These are phyloP conservation scores for Monotropa hypopitys DNA, from an alignment of 179 eudicot species.

Conservation along the genomic window DNA sequence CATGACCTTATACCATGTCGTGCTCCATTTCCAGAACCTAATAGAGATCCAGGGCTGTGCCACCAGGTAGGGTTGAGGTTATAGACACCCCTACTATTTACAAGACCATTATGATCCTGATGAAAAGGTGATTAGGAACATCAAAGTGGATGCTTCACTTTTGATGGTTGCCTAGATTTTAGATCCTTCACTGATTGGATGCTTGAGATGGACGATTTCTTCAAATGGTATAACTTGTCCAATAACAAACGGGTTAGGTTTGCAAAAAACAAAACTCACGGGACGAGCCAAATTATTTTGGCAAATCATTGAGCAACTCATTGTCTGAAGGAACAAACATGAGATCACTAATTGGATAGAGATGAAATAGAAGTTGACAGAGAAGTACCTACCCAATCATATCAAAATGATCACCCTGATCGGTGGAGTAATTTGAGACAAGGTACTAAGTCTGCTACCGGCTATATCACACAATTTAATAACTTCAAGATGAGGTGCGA, in stretches of 20 bases:
- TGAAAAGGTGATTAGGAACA: background rate
- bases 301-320: background rate
- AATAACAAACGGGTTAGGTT: background rate
- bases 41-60: too few species aligned
- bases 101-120: too few species aligned
- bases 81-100: too few species aligned
- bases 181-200: background rate
- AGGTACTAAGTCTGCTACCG: background rate
- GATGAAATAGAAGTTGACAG: too few species aligned
- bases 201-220: background rate
- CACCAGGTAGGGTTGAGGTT: too few species aligned
- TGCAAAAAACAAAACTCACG: background rate
- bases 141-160: background rate
- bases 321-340: background rate
- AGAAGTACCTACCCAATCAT: background rate
- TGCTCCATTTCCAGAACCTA: too few species aligned
- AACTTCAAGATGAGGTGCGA: background rate
- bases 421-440: background rate
- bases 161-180: background rate
- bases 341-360: background rate
- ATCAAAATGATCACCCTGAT: background rate
- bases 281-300: background rate
- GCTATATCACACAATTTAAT: background rate
- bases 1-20: too few species aligned
- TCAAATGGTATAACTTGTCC: background rate